These are phyloP conservation scores for Paratinospora sagittata DNA, from an alignment of 164 flowering plant species.

Conservation along the genomic window DNA sequence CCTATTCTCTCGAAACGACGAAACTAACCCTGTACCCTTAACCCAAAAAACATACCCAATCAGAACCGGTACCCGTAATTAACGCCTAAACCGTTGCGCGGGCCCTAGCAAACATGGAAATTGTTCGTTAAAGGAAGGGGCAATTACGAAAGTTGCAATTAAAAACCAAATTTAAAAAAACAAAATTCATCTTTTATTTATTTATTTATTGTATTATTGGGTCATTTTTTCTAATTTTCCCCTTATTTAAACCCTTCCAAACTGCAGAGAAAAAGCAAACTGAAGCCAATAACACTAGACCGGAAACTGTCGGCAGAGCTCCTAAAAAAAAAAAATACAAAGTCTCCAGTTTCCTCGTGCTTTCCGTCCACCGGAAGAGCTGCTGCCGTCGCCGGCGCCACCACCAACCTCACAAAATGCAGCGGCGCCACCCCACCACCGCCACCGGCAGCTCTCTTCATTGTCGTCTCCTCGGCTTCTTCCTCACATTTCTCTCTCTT, in stretches of 20 bases:
- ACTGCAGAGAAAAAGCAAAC: too few relatives aligned
- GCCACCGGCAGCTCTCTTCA: neutral
- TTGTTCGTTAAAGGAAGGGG: conserved; percentile 19
- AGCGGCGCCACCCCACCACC: conserved; percentile 18
- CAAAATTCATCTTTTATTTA: too few relatives aligned
- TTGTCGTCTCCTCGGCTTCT: neutral
- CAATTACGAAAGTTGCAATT: neutral
- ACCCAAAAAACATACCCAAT: neutral
- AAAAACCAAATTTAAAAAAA: too few relatives aligned
- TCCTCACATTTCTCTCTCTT: conserved; percentile 1
- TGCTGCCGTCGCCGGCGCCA: neutral
- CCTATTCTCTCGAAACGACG: neutral
- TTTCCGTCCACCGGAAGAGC: conserved; percentile 7
- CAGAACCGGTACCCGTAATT: conserved; percentile 33
- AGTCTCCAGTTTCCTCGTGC: neutral
- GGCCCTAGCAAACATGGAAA: conserved; percentile 43
- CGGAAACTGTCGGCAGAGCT: conserved; percentile 21
- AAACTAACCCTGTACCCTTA: neutral
- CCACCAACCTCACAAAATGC: conserved; percentile 24
- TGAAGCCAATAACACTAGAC: too few relatives aligned
- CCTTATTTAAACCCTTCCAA: conserved; percentile 12
- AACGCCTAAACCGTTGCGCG: conserved; percentile 67
- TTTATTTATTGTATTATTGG: neutral
- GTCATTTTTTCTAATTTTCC: neutral
- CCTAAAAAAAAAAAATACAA: too few relatives aligned